These are phyloP conservation scores for Eruca vesicaria DNA, from an alignment of 441 rosid genomes.

Conservation along the genomic window DNA sequence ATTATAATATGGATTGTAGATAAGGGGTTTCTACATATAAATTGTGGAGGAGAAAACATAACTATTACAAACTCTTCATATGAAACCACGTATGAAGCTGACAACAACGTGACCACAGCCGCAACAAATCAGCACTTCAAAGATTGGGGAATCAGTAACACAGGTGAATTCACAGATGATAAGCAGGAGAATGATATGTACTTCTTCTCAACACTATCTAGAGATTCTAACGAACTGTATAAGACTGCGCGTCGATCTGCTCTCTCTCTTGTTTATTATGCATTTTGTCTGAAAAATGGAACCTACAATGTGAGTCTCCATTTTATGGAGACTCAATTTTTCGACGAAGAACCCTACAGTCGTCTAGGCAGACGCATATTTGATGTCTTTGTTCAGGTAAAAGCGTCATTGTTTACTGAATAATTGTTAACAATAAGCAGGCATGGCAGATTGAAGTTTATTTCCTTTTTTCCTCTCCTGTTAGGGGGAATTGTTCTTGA, in stretches of 20 bases:
- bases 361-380: no score
- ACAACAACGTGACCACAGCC: slow-evolving; percentile 38
- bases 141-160: slow-evolving; percentile 64
- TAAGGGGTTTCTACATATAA: neutral
- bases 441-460: no score
- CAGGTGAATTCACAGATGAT: slow-evolving; percentile 60
- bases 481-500: slow-evolving; percentile 41
- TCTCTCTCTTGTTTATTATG: no score
- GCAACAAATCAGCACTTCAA: slow-evolving; percentile 33
- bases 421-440: neutral
- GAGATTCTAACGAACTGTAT: neutral
- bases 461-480: neutral
- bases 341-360: neutral
- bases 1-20: neutral
- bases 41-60: neutral
- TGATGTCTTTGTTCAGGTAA: neutral
- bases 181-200: neutral
- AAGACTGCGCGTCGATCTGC: no score
- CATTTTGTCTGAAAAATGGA: neutral
- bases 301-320: neutral
- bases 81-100: slow-evolving; percentile 48
- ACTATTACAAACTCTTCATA: neutral
- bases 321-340: neutral
- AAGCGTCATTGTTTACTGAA: neutral
- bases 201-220: slow-evolving; percentile 30